These are phyloP conservation scores for Picochlorum sp. DNA, from an alignment of 139 green algal genomes.

Conservation along the genomic window DNA sequence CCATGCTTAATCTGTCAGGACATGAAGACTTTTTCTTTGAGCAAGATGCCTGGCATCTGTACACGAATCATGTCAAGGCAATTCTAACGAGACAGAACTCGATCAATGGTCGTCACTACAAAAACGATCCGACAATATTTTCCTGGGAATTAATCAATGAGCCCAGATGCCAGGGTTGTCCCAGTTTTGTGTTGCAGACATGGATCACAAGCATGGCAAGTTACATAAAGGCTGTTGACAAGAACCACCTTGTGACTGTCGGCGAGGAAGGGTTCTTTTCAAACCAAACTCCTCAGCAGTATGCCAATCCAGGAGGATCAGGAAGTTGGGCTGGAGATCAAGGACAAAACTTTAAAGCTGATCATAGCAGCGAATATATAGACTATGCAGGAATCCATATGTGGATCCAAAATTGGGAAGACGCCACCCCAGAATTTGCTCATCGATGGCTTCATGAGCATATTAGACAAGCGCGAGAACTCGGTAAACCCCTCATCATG, in stretches of 20 bases:
- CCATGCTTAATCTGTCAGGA: slow-evolving; percentile 3
- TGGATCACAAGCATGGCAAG: slow-evolving; percentile 47
- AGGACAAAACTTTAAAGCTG: slow-evolving; percentile 33
- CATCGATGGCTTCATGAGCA: slow-evolving; percentile 28
- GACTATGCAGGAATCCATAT: slow-evolving; percentile 31
- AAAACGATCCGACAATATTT: slow-evolving; percentile 60
- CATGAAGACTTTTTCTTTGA: slow-evolving; percentile 35
- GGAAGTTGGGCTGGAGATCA: slow-evolving; percentile 22
- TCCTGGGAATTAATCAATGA: slow-evolving; percentile 54
- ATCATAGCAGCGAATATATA: slow-evolving; percentile 30
- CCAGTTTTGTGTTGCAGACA: slow-evolving; percentile 1
- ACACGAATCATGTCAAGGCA: slow-evolving; percentile 33
- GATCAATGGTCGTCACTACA: slow-evolving; percentile 45
- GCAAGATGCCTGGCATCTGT: slow-evolving; percentile 16
- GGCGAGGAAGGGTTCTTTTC: slow-evolving; percentile 46
- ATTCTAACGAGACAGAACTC: slow-evolving; percentile 46
- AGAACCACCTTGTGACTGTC: slow-evolving; percentile 37
- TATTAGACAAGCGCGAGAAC: slow-evolving; percentile 6
- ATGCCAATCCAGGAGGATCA: slow-evolving; percentile 16
- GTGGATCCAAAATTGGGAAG: slow-evolving; percentile 30
- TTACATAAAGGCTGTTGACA: slow-evolving; percentile 39
- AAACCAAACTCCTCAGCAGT: slow-evolving; percentile 5
- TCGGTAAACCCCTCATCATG: slow-evolving; percentile 35
- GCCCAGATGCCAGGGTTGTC: slow-evolving; percentile 25
- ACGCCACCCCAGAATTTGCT: slow-evolving; percentile 20